A percentile compares a stretch with the other conserved stretches of the same genome.
Conservation (phyloP, 177 flowering plant species). For the Telopea speciosissima region DNA sequence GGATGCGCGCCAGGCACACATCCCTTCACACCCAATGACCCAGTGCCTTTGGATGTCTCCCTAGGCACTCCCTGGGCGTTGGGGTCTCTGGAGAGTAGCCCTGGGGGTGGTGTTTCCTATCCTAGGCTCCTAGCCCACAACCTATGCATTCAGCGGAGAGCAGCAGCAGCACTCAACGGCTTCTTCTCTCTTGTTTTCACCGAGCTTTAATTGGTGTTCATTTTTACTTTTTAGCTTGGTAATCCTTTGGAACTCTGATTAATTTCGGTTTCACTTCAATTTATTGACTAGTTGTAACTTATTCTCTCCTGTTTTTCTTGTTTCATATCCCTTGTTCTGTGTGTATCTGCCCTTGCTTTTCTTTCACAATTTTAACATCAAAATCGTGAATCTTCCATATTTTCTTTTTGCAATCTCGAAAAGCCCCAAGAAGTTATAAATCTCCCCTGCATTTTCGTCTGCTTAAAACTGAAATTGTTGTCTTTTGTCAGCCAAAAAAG, state of each 20-base stretch:
- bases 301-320: background rate
- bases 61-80: no score
- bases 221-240: no score
- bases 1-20: no score
- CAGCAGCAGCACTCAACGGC: no score
- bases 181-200: background rate
- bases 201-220: background rate
- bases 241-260: background rate
- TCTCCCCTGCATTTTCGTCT: background rate
- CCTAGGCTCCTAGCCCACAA: no score
- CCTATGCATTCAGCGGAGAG: no score
- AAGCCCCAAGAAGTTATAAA: background rate
- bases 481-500: constrained; percentile 22
- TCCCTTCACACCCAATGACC: no score
- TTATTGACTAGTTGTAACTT: no score
- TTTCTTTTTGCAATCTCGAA: background rate
- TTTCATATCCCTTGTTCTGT: background rate
- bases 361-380: background rate
- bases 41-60: no score
- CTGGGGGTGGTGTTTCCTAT: no score
- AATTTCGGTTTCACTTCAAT: no score
- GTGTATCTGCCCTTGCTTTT: background rate
- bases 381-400: constrained; percentile 2
- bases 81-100: no score
- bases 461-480: background rate